phyloP scores from a whole-genome alignment of 257 asterid genomes.

The Solanum bulbocastanum region DNA sequence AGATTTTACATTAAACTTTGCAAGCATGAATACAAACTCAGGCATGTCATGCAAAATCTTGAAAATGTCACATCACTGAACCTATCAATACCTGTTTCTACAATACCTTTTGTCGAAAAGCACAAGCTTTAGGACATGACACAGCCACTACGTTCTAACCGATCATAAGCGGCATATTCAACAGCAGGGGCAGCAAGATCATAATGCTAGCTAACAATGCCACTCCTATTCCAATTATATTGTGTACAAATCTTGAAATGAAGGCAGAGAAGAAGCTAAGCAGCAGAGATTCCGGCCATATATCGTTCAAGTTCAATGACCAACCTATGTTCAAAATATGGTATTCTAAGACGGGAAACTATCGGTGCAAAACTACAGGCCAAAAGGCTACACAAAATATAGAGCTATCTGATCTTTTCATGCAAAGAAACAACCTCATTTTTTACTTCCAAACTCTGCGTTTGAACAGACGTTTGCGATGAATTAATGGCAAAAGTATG shows the following conservation, averaged over 20 bases:
- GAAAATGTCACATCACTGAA: background rate
- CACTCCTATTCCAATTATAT: background rate
- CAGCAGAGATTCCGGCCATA: background rate
- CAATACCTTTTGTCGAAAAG: background rate
- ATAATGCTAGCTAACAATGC: background rate
- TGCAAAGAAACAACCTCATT: slow-evolving; percentile 2
- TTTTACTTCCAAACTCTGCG: background rate
- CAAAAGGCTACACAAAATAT: background rate
- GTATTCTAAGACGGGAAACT: background rate
- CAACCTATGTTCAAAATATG: background rate
- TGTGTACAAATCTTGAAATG: background rate
- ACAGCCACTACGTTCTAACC: background rate
- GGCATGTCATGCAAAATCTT: background rate
- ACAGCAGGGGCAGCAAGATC: background rate
- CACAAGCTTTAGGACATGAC: background rate
- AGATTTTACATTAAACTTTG: slow-evolving; percentile 4
- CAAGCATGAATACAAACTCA: background rate
- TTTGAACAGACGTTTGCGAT: background rate
- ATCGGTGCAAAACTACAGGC: background rate
- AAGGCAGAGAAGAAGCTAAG: background rate
- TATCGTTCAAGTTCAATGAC: background rate
- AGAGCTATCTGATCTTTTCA: slow-evolving; percentile 4
- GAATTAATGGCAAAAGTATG: background rate
- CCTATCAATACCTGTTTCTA: background rate
- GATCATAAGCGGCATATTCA: background rate